Conservation (phyloP, 177 flowering plant genomes). For the Vitis hybrid region DNA sequence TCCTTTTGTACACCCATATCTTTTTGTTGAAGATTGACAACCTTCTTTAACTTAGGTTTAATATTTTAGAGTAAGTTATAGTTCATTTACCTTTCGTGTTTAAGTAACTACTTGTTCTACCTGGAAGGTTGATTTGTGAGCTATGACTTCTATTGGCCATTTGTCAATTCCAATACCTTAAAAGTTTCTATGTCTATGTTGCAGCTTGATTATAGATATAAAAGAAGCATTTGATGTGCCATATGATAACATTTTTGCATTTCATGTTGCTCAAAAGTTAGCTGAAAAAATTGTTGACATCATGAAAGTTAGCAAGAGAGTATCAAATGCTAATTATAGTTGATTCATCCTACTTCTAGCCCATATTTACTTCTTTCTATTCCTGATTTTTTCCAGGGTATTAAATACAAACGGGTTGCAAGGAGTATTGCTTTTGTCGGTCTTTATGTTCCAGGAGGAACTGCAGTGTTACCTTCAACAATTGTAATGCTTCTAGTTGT, state of each 20-base stretch:
- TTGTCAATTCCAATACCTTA: background rate
- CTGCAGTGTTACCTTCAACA: slow-evolving; percentile 98
- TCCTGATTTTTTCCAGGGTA: slow-evolving; percentile 59
- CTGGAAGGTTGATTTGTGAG: background rate
- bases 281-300: slow-evolving; percentile 76
- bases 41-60: background rate
- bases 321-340: background rate
- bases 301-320: slow-evolving; percentile 62
- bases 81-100: background rate
- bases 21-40: background rate
- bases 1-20: no score
- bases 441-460: slow-evolving; percentile 98
- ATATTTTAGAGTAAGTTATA: background rate
- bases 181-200: background rate
- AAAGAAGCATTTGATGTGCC: slow-evolving; percentile 94
- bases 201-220: slow-evolving; percentile 76
- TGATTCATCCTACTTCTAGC: background rate
- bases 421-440: slow-evolving; percentile 93
- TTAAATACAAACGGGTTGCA: slow-evolving; percentile 86
- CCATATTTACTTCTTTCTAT: background rate
- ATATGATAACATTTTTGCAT: slow-evolving; percentile 86
- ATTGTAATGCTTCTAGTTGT: slow-evolving; percentile 97
- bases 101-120: no score
- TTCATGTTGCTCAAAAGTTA: slow-evolving; percentile 84
- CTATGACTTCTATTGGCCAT: background rate